Evolutionary conservation across 2,329 filamentous ascomycete genomes (phyloP).

Genomic region (Fusarium sp.): DNA sequence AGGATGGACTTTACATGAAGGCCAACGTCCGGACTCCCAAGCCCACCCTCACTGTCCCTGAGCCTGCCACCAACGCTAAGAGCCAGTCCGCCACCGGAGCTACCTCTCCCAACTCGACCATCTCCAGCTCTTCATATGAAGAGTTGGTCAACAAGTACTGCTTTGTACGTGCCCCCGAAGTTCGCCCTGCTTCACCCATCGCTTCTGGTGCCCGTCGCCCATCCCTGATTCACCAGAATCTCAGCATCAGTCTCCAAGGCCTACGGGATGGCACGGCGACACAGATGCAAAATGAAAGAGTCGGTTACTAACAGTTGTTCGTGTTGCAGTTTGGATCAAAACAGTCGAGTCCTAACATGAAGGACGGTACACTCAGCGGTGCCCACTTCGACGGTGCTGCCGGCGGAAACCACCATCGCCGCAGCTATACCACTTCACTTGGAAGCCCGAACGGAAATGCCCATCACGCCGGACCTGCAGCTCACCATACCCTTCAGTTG

Average conservation of each 20-base stretch:
- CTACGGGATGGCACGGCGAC: conserved; percentile 34
- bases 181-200: conserved; percentile 43
- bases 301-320: conserved; percentile 52
- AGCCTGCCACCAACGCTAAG: conserved; percentile 26
- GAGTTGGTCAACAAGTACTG: conserved; percentile 99
- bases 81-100: conserved; percentile 49
- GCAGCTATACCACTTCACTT: conserved; percentile 14
- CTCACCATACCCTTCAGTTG: conserved; percentile 55
- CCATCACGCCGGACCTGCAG: conserved; percentile 50
- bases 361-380: conserved; percentile 57
- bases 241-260: conserved; percentile 13
- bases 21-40: conserved; percentile 49
- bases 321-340: conserved; percentile 68
- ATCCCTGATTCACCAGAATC: conserved; percentile 31
- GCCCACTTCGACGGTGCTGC: conserved; percentile 50
- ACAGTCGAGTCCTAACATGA: conserved; percentile 61
- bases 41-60: conserved; percentile 41
- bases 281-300: conserved; percentile 36
- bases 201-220: conserved; percentile 29
- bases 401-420: conserved; percentile 10
- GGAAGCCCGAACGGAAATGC: conserved; percentile 22
- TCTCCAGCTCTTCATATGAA: conserved; percentile 91
- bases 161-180: conserved; percentile 85
- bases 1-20: conserved; percentile 69
- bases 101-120: conserved; percentile 63